phyloP scores from a whole-genome alignment of 1,284 basidiomycete species.

The Crepidotus sp. region DNA sequence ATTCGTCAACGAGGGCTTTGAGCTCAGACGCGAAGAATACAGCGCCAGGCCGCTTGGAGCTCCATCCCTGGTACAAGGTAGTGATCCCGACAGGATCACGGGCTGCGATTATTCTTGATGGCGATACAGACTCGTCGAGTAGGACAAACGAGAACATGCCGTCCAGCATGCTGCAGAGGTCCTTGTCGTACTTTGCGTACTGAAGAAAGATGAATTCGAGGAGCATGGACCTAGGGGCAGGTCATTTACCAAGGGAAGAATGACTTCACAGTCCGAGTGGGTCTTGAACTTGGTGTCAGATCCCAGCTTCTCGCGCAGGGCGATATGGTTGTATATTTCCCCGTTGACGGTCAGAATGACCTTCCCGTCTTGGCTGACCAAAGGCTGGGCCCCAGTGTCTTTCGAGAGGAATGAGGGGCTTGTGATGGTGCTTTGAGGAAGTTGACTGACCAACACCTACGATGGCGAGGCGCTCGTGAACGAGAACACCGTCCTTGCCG shows the following conservation, averaged over 20 bases:
- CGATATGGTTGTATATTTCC: constrained; percentile 97
- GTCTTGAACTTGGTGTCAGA: constrained; percentile 83
- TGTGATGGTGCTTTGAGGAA: background rate
- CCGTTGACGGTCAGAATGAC: constrained; percentile 92
- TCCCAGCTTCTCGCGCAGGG: constrained; percentile 66
- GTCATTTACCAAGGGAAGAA: constrained; percentile 80
- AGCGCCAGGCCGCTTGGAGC: constrained; percentile 75
- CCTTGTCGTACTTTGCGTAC: constrained; percentile 80
- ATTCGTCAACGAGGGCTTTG: constrained; percentile 88
- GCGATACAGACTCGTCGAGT: constrained; percentile 85
- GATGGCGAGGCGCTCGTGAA: constrained; percentile 90
- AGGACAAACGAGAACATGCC: constrained; percentile 99
- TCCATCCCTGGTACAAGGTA: constrained; percentile 95
- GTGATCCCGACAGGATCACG: constrained; percentile 98
- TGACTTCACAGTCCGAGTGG: constrained; percentile 97
- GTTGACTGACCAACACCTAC: constrained; percentile 86
- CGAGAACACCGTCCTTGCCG: constrained; percentile 72
- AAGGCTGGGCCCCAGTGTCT: constrained; percentile 97
- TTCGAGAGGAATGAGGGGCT: constrained; percentile 7
- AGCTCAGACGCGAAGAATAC: constrained; percentile 96
- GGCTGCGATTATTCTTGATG: constrained; percentile 88
- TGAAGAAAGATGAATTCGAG: constrained; percentile 25
- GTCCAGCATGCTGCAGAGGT: constrained; percentile 77
- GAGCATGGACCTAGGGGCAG: background rate
- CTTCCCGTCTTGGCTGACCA: constrained; percentile 82